These are phyloP conservation scores for Closterium sp. DNA, from an alignment of 139 green algal genomes.

Conservation along the genomic window DNA sequence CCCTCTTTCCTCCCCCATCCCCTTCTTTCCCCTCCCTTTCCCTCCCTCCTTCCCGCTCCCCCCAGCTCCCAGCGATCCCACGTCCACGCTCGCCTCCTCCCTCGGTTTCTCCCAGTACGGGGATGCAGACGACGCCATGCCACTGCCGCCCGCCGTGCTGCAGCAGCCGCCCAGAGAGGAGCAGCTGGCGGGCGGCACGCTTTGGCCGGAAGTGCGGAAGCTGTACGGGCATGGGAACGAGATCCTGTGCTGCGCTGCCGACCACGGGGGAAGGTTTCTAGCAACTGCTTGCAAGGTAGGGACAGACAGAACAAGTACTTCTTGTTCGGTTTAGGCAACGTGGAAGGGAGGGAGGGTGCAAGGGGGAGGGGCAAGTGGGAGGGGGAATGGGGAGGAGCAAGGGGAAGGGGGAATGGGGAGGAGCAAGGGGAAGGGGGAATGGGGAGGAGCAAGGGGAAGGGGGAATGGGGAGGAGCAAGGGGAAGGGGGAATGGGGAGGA, in stretches of 20 bases:
- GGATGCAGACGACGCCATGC: not conserved
- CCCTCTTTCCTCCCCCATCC: not conserved
- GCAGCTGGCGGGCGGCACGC: not conserved
- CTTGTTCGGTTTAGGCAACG: no score
- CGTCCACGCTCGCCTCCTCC: not conserved
- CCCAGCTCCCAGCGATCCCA: not conserved
- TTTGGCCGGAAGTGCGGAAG: not conserved
- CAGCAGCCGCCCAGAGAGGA: not conserved
- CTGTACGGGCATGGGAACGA: slow-evolving; percentile 71
- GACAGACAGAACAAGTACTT: not conserved
- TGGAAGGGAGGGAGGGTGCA: no score
- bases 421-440: no score
- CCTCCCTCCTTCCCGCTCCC: not conserved
- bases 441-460: no score
- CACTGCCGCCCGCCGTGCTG: not conserved
- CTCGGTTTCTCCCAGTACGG: not conserved
- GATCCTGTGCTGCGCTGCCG: slow-evolving; percentile 67
- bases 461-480: no score
- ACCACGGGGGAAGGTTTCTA: not conserved
- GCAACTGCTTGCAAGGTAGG: not conserved
- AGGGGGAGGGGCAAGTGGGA: no score
- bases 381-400: no score
- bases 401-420: no score
- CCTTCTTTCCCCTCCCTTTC: not conserved
- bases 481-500: no score